A percentile compares a stretch with the other conserved stretches of the same genome.
These are phyloP conservation scores for Sclerotinia subarctica DNA, from an alignment of 2,329 filamentous ascomycete species.

Conservation along the genomic window DNA sequence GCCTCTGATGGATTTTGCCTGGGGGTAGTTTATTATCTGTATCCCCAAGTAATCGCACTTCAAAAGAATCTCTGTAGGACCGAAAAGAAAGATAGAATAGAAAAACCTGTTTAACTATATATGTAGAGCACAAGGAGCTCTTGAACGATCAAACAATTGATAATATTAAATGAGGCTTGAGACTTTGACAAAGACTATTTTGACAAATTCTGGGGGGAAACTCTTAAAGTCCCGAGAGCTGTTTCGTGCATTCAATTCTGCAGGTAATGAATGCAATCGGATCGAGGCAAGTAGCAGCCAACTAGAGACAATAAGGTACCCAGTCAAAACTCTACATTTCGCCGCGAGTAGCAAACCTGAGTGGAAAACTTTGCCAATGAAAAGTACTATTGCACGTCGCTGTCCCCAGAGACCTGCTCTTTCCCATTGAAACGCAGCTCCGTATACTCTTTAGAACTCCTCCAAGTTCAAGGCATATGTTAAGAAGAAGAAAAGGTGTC, in stretches of 20 bases:
- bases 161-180: neutral
- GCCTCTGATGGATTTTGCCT: neutral
- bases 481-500: no score
- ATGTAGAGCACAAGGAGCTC: neutral
- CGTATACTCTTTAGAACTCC: neutral
- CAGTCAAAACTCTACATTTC: no score
- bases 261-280: neutral
- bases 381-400: neutral
- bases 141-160: neutral
- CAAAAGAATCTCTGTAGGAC: neutral
- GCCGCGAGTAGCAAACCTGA: neutral
- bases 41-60: neutral
- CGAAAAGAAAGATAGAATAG: no score
- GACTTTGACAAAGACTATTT: neutral
- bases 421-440: neutral
- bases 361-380: neutral
- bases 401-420: neutral
- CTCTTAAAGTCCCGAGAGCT: neutral
- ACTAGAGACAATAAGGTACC: no score
- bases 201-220: neutral
- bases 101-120: neutral
- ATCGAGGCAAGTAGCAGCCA: neutral
- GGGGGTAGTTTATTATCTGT: no score
- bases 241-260: neutral
- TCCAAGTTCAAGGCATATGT: neutral